Percentiles rank a stretch among this genome's conserved stretches.
Conservation (phyloP, 1,284 basidiomycete genomes). For the Stygiomarasmius scandens region DNA sequence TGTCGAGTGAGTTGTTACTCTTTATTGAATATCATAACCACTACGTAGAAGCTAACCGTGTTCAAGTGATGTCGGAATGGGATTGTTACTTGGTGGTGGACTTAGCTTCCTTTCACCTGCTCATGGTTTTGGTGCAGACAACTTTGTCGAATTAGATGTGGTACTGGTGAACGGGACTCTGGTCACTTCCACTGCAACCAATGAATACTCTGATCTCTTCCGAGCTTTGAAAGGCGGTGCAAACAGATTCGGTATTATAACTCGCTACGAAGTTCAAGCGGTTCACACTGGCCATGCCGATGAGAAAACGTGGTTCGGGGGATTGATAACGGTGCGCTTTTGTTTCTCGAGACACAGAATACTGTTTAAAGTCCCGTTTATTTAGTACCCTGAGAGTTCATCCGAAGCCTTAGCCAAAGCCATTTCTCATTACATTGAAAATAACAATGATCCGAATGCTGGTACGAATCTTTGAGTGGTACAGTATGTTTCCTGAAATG, state of each 20-base stretch:
- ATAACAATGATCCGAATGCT: constrained; percentile 39
- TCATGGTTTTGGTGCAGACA: constrained; percentile 20
- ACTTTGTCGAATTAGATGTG: constrained; percentile 23
- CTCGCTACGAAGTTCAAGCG: constrained; percentile 38
- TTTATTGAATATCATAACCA: neutral
- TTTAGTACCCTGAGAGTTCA: constrained; percentile 28
- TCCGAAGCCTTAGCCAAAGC: constrained; percentile 36
- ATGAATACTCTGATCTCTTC: constrained; percentile 41
- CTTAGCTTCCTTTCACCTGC: constrained; percentile 20
- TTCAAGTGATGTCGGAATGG: constrained; percentile 18
- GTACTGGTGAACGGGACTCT: constrained; percentile 40
- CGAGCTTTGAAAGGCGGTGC: constrained; percentile 43
- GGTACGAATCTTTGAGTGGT: too few relatives aligned
- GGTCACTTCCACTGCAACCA: constrained; percentile 40
- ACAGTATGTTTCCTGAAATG: too few relatives aligned
- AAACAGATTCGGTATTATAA: constrained; percentile 45
- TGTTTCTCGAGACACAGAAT: too few relatives aligned
- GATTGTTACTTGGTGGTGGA: constrained; percentile 22
- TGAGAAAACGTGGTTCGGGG: constrained; percentile 40
- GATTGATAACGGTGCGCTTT: constrained; percentile 31
- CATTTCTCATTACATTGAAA: constrained; percentile 37
- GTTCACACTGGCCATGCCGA: constrained; percentile 36
- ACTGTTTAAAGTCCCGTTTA: neutral
- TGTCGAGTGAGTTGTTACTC: constrained; percentile 28
- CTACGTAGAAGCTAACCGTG: neutral